Base-by-base conservation (phyloP, 2,329 filamentous ascomycete genomes). In the Bipolaris bicolor region DNA sequence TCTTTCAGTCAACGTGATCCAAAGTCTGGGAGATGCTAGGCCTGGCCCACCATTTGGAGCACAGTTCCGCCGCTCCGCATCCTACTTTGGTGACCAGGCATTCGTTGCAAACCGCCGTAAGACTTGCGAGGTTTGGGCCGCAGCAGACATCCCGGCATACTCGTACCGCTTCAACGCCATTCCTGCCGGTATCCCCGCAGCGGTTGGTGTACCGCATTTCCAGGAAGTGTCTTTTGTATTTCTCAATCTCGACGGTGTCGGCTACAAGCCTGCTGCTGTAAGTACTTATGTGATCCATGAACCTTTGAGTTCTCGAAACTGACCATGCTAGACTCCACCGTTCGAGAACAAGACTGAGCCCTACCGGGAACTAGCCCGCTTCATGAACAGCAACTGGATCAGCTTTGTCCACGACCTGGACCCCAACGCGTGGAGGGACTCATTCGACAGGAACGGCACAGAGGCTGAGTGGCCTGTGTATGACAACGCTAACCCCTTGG, bases 111-210 rank as follows among this genome's bases (percentile, higher is more conserved):
- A 81, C 31, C 81, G 86, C 1, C 80, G 86, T 3, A 76, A 80
- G 20, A 81, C 83, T 5, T 83, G 81, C 59, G 76, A 84, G 63
- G 76, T 78, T 1, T 86, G 83, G 81, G 77, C 83, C 11, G 74
- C 75, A 9, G 72, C 77, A 29, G 75, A 76, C 13, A 65, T 84
- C 2, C 77, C 82, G 6, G 83, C 83, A 9, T 88, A 86, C 76
- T 84, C 82, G 65, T 89, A 87, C 75, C 81, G 84, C 45, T 89
- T 88, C 78, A 85, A 88, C 66, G 84, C 84, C 7, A 73, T 81
- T 15, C 74, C 81, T 0, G 77, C 79, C 3, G 81, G 83, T 9
- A 63, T 80, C 1, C 71, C 77, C 0, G 73, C 76, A 10, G 71
- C 75, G 1, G 67, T 74, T 1, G 82, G 82, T 0, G 81, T 80